phyloP scores from a whole-genome alignment of 148 eudicot species.

The Rhododendron ovatum region DNA sequence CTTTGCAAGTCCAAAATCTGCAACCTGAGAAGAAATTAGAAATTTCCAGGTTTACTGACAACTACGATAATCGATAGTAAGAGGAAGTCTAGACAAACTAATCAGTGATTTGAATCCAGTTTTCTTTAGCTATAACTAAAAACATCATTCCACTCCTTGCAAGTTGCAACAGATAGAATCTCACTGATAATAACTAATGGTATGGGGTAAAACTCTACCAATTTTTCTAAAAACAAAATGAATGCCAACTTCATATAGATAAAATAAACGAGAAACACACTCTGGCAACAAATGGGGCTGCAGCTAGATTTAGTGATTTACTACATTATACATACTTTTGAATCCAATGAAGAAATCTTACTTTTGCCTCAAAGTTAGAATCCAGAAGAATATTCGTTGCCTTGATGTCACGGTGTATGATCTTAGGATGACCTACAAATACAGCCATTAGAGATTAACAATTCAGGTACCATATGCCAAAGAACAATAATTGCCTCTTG shows the following conservation, averaged over 20 bases:
- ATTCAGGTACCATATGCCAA: neutral
- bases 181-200: neutral
- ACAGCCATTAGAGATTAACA: constrained; percentile 9
- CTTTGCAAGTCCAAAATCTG: constrained; percentile 98
- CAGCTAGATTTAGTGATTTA: neutral
- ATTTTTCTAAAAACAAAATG: neutral
- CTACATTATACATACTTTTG: neutral
- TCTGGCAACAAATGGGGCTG: neutral
- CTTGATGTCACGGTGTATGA: constrained; percentile 94
- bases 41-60: neutral
- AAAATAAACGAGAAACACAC: neutral
- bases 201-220: neutral
- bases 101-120: neutral
- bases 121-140: neutral
- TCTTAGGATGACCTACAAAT: constrained; percentile 88
- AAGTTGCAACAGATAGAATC: neutral
- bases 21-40: constrained; percentile 58
- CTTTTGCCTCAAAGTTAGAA: constrained; percentile 90
- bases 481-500: neutral
- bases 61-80: neutral
- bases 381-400: constrained; percentile 84
- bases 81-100: neutral
- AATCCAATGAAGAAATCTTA: constrained; percentile 17
- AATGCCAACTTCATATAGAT: neutral
- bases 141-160: neutral